Evolutionary conservation across 768 basidiomycete genomes (phyloP).

Genomic region (Lyophyllum atratum): DNA sequence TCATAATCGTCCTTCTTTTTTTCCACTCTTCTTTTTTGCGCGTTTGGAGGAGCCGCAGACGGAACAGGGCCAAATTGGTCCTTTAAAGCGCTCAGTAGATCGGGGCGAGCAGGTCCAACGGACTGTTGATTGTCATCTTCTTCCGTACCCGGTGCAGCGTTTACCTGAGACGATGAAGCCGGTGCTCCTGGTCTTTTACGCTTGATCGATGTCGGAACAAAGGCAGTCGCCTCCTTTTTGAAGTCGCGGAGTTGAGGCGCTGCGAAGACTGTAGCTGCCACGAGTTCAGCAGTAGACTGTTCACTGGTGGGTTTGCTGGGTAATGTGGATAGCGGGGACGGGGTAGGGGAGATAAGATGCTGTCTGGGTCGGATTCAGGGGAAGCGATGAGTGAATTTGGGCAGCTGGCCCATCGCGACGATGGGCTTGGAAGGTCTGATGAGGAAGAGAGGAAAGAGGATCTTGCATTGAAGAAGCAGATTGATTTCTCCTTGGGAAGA

Average conservation of each 20-base stretch:
- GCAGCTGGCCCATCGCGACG: conserved; percentile 41
- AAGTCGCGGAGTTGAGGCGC: conserved; percentile 89
- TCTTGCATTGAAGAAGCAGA: conserved; percentile 65
- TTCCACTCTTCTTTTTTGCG: conserved; percentile 24
- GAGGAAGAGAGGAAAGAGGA: conserved; percentile 72
- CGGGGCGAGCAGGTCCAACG: conserved; percentile 52
- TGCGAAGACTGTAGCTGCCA: conserved; percentile 76
- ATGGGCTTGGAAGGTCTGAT: conserved; percentile 79
- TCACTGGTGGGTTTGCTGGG: conserved; percentile 35
- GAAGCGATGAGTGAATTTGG: conserved; percentile 43
- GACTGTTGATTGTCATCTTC: conserved; percentile 28
- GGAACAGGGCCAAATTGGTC: conserved; percentile 55
- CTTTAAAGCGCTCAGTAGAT: conserved; percentile 64
- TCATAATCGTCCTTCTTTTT: conserved; percentile 70
- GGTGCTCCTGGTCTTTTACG: conserved; percentile 58
- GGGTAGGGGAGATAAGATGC: conserved; percentile 22
- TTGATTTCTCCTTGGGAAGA: conserved; percentile 59
- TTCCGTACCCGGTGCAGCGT: conserved; percentile 65
- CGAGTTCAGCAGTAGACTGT: conserved; percentile 34
- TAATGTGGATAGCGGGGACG: conserved; percentile 29
- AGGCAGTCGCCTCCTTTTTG: conserved; percentile 92
- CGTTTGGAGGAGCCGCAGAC: conserved; percentile 18
- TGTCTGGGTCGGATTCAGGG: conserved; percentile 36
- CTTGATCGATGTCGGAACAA: conserved; percentile 83
- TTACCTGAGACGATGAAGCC: conserved; percentile 43